A percentile compares a stretch with the other conserved stretches of the same genome.
These are phyloP conservation scores for Boletus vermiculosoides DNA, from an alignment of 768 basidiomycete genomes.

Conservation along the genomic window DNA sequence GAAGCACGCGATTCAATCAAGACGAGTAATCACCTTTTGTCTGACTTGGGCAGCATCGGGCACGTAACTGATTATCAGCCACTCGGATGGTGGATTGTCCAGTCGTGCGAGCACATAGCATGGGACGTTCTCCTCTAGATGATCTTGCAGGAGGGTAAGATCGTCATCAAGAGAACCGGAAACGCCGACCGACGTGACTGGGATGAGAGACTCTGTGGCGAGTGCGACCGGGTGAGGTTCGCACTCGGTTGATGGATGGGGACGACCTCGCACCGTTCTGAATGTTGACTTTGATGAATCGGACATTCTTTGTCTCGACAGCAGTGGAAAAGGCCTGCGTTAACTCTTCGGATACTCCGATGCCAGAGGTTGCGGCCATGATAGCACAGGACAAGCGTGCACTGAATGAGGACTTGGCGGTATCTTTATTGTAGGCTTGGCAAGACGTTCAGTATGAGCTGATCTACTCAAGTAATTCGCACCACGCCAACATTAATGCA, in stretches of 20 bases:
- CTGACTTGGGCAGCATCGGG: slow-evolving; percentile 79
- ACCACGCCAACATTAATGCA: slow-evolving; percentile 6
- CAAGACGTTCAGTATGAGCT: neutral
- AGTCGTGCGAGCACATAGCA: slow-evolving; percentile 74
- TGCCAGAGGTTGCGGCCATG: slow-evolving; percentile 79
- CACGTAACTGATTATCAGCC: slow-evolving; percentile 78
- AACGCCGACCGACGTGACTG: slow-evolving; percentile 49
- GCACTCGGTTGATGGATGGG: slow-evolving; percentile 6
- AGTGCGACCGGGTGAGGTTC: slow-evolving; percentile 25
- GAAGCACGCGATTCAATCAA: neutral
- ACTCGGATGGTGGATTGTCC: slow-evolving; percentile 59
- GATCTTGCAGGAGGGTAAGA: slow-evolving; percentile 51
- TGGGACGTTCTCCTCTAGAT: slow-evolving; percentile 60
- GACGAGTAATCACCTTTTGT: slow-evolving; percentile 57
- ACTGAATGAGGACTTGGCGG: neutral
- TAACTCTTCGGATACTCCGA: slow-evolving; percentile 60
- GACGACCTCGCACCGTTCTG: slow-evolving; percentile 56
- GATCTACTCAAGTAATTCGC: neutral
- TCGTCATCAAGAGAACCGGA: slow-evolving; percentile 60
- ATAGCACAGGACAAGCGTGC: neutral
- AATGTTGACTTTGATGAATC: slow-evolving; percentile 80
- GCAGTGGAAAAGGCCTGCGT: slow-evolving; percentile 56
- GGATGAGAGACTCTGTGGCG: slow-evolving; percentile 63
- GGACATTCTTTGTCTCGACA: slow-evolving; percentile 45
- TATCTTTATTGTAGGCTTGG: neutral